phyloP scores from a whole-genome alignment of 768 basidiomycete genomes.

The Boletellus ananas region DNA sequence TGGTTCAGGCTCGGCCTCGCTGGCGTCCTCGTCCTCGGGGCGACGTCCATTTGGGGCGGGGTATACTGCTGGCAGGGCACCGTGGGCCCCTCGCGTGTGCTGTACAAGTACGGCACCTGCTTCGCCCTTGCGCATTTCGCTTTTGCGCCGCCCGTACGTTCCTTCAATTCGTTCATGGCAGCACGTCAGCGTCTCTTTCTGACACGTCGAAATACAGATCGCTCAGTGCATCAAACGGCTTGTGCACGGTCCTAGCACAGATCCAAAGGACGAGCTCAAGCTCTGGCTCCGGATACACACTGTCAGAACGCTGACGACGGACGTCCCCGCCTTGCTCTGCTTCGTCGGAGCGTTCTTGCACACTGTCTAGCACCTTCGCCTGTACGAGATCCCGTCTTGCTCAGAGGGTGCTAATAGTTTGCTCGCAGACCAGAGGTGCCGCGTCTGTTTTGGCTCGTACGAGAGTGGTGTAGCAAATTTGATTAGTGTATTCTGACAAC shows the following conservation, averaged over 20 bases:
- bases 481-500: no score
- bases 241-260: background rate
- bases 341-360: slow-evolving; percentile 2
- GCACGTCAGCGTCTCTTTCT: no score
- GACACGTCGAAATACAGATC: background rate
- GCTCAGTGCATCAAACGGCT: slow-evolving; percentile 1
- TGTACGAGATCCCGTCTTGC: no score
- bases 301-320: slow-evolving; percentile 1
- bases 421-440: no score
- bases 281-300: slow-evolving; percentile 1
- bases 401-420: no score
- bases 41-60: background rate
- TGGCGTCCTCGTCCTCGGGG: background rate
- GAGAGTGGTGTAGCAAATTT: no score
- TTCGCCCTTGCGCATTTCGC: slow-evolving; percentile 8
- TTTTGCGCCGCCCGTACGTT: background rate
- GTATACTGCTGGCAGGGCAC: background rate
- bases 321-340: slow-evolving; percentile 2
- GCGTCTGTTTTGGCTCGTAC: no score
- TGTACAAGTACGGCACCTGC: slow-evolving; percentile 2
- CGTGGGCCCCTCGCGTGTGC: background rate
- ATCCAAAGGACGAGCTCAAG: background rate
- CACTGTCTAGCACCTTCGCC: background rate
- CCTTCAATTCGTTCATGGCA: background rate
- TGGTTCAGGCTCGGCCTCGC: background rate